Percentiles rank a stretch among this genome's conserved stretches.
Conservation (phyloP, 345 rosid genomes). For the Dipteronia dyeriana region DNA sequence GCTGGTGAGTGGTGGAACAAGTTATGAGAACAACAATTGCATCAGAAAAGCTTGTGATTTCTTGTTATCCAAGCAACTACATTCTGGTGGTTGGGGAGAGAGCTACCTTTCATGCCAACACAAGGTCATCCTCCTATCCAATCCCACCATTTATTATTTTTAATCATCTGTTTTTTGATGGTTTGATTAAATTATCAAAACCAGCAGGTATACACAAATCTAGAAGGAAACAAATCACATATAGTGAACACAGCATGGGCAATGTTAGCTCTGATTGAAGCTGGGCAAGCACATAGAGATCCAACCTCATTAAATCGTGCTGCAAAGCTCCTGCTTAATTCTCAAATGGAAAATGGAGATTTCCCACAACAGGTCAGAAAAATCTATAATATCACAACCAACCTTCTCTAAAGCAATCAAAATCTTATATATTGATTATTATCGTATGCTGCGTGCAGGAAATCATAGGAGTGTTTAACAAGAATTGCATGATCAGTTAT, state of each 20-base stretch:
- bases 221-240: conserved; percentile 50
- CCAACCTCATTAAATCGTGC: conserved; percentile 56
- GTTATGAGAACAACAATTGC: conserved; percentile 30
- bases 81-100: conserved; percentile 77
- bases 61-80: conserved; percentile 56
- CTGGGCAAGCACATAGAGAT: conserved; percentile 69
- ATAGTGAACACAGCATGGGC: conserved; percentile 80
- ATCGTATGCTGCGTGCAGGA: conserved; percentile 34
- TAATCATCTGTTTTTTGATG: too few species aligned
- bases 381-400: not conserved
- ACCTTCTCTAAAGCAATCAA: not conserved
- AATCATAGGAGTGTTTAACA: conserved; percentile 65
- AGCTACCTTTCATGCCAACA: conserved; percentile 65
- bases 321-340: conserved; percentile 46
- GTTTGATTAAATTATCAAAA: not conserved
- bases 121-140: conserved; percentile 18
- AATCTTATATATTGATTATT: not conserved
- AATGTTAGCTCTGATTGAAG: conserved; percentile 59
- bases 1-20: conserved; percentile 46
- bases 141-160: too few species aligned
- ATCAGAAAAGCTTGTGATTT: conserved; percentile 60
- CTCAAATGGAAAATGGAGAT: conserved; percentile 69
- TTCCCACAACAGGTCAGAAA: conserved; percentile 65
- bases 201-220: conserved; percentile 45
- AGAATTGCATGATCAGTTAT: conserved; percentile 66